Evolutionary conservation across 2,329 filamentous ascomycete genomes (phyloP).

Genomic region (Sclerotinia glacialis): DNA sequence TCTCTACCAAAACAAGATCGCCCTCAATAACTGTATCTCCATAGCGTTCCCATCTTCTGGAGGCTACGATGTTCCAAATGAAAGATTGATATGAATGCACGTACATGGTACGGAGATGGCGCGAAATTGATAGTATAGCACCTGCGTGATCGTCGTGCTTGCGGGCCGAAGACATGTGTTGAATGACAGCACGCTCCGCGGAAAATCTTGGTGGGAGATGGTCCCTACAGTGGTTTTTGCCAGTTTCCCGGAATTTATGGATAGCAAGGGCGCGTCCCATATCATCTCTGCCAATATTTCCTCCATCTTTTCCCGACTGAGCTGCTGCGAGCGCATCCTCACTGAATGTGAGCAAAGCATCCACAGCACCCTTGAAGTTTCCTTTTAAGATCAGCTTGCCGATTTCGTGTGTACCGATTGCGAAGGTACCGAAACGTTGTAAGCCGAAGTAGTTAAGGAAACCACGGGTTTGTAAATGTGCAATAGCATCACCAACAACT

Average conservation of each 20-base stretch:
- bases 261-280: constrained; percentile 75
- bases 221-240: constrained; percentile 55
- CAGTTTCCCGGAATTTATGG: constrained; percentile 64
- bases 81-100: constrained; percentile 94
- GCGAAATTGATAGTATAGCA: constrained; percentile 74
- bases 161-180: constrained; percentile 56
- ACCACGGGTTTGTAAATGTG: constrained; percentile 67
- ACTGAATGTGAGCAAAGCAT: constrained; percentile 72
- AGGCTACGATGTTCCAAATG: constrained; percentile 86
- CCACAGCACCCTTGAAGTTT: constrained; percentile 76
- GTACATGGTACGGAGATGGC: constrained; percentile 87
- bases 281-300: constrained; percentile 69
- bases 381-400: constrained; percentile 80
- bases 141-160: constrained; percentile 69
- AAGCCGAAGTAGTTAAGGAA: constrained; percentile 98
- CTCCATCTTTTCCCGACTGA: constrained; percentile 44
- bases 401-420: constrained; percentile 78
- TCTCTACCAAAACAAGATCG: constrained; percentile 57
- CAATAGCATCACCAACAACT: constrained; percentile 58
- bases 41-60: constrained; percentile 74
- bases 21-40: constrained; percentile 75
- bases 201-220: constrained; percentile 76
- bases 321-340: constrained; percentile 58
- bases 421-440: constrained; percentile 91
- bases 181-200: constrained; percentile 75